phyloP scores from a whole-genome alignment of 805 yeast species.

The Kuraishia hungarica region DNA sequence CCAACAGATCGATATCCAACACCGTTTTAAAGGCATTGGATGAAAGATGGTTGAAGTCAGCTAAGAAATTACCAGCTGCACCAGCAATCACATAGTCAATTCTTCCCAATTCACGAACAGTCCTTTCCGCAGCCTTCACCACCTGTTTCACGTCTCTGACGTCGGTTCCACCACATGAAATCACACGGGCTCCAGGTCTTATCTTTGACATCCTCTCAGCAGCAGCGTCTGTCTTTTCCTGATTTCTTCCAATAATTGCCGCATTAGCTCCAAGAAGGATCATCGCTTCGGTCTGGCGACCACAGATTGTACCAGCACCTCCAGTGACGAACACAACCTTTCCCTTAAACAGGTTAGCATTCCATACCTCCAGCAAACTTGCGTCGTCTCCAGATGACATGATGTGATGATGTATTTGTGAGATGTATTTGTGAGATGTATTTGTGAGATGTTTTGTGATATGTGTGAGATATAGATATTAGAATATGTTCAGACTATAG shows the following conservation, averaged over 20 bases:
- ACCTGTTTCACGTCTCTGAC: conserved; percentile 65
- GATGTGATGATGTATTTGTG: not conserved
- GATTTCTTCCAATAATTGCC: conserved; percentile 74
- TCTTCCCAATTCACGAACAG: conserved; percentile 63
- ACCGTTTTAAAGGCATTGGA: conserved; percentile 87
- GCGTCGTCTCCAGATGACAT: conserved; percentile 2
- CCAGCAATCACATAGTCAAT: conserved; percentile 90
- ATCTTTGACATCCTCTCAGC: conserved; percentile 57
- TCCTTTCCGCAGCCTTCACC: conserved; percentile 50
- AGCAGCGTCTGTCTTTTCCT: conserved; percentile 53
- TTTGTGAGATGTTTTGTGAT: too few relatives aligned
- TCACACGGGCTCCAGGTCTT: conserved; percentile 53
- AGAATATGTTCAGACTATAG: too few relatives aligned
- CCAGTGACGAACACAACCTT: conserved; percentile 91
- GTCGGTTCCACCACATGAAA: conserved; percentile 68
- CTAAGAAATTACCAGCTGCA: conserved; percentile 90
- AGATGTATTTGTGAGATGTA: too few relatives aligned
- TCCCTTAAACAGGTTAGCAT: conserved; percentile 64
- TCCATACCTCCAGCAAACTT: conserved; percentile 18
- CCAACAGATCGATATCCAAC: conserved; percentile 77
- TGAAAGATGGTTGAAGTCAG: conserved; percentile 71
- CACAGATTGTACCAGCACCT: conserved; percentile 93
- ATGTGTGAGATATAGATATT: too few relatives aligned
- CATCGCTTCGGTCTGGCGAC: conserved; percentile 82
- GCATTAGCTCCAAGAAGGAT: conserved; percentile 82